Base-by-base conservation (phyloP, 1,284 basidiomycete species). In the Sanghuangporus baumii region DNA sequence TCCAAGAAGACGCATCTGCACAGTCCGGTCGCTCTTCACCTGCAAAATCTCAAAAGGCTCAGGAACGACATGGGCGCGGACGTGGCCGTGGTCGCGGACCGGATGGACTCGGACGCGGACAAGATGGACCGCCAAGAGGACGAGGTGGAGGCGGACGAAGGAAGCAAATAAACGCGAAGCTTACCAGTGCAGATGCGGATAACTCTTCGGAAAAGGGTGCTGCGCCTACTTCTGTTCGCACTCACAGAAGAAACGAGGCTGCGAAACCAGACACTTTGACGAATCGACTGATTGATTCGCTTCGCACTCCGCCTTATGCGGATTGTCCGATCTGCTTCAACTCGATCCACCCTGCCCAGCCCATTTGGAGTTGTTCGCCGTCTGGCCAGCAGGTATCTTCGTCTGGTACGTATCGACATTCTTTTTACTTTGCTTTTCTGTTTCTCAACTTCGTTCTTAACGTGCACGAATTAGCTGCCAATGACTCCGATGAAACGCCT, bases 321-420 rank as follows among this genome's bases (percentile, higher is more conserved):
- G 92, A 94, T 70, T 94, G 92, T 69, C 78, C 85, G 0, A 93
- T 94, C 66, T 94, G 92, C 70, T 92, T 92, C 72, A 82, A 80
- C 50, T 65, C 87, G 0, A 85, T 94, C 26, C 82, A 85, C 50
- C 88, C 91, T 1, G 81, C 81, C 0, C 83, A 93, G 58, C 80
- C 85, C 1, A 89, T 86, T 0, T 92, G 91, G 85, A 91, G 89
- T 0, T 93, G 93, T 71, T 86, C 87, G 4, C 87, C 88, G 12
- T 40, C 48, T 20, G 11, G 23, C 20, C 36, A 31, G 20, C 43
- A 14, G 23, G 37, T n/a, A 8, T 18, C 46, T 12, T n/a, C 54
- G 1, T 54, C 40, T 11, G 31, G 60, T 61, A 38, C n/a, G 54
- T 36, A 11, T 55, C 20, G 12, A 16, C 7, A 11, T 31, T 40